Conservation (phyloP, 768 basidiomycete species). For the Austroboletus festivus region DNA sequence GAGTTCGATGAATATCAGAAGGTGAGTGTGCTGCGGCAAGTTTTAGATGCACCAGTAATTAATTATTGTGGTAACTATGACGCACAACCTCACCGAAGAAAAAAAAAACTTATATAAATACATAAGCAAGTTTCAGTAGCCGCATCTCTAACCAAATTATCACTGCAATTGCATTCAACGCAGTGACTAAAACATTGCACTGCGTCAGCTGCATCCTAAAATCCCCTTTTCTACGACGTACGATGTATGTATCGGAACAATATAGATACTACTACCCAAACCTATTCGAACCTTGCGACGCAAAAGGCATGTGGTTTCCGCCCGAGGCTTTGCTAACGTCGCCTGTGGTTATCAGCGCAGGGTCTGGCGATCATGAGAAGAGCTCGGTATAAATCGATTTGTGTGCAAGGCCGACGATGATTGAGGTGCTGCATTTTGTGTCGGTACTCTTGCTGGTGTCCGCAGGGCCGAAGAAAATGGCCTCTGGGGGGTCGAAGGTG, state of each 20-base stretch:
- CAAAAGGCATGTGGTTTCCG: slow-evolving; percentile 55
- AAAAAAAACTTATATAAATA: background rate
- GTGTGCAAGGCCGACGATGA: slow-evolving; percentile 18
- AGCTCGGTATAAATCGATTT: slow-evolving; percentile 31
- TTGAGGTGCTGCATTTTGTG: slow-evolving; percentile 11
- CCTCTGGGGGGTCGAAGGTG: slow-evolving; percentile 49
- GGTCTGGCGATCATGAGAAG: slow-evolving; percentile 21
- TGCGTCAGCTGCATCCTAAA: no score
- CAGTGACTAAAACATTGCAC: no score
- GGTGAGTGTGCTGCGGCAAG: slow-evolving; percentile 21
- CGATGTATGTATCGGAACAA: slow-evolving; percentile 3
- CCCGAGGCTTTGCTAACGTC: slow-evolving; percentile 22
- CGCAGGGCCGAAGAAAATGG: slow-evolving; percentile 22
- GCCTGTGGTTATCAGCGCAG: slow-evolving; percentile 10
- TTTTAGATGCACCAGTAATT: background rate
- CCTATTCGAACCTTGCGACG: slow-evolving; percentile 34
- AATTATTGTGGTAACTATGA: no score
- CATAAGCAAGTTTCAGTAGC: background rate
- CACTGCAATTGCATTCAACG: no score
- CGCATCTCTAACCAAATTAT: no score
- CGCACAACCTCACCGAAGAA: no score
- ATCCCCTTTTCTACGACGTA: background rate
- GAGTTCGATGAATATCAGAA: background rate
- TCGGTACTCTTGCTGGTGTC: slow-evolving; percentile 26
- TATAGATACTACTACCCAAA: slow-evolving; percentile 24